Base-by-base conservation (phyloP, 1,139 yeast species). In the Taphrina flavorubra region DNA sequence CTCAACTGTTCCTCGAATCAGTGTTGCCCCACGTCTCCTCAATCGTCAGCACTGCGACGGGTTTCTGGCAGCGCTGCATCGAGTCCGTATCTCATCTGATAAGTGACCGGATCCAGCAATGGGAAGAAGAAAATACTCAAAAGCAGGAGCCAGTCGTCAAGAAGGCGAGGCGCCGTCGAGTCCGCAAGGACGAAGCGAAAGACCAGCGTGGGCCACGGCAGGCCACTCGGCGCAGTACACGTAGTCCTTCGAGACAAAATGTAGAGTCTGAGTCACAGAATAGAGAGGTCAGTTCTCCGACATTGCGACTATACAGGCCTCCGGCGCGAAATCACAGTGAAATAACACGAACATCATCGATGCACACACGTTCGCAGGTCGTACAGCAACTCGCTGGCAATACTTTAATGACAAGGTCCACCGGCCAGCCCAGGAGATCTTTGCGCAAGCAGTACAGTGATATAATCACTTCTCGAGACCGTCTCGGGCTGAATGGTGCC, bases 361-460 rank as follows among this genome's bases (percentile, higher is more conserved):
- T 16, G 34, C 47, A 18, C 2, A 39, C 47, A 5, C 47, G 36
- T 20, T 34, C 36, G 20, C 40, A 16, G 42, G 14, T 40, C 6
- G 13, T 14, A n/a, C 39, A 37, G 11, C 60, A 8, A 40, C n/a
- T 16, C n/a, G 49, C 13, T 13, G 57, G 25, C 16, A n/a, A 16
- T 11, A 3, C 6, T 16, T 13, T 34, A 1, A 10, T 16, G 20
- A 14, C 36, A 16, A 11, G 18, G 39, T 13, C 57, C 6, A 11
- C 11, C 14, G 8, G 6, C 2, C 49, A 18, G 36, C 60, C 60
- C 18, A 14, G 49, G 18, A 34, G 34, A 16, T 53, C 65, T 31
- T 40, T 53, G 42, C 58, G 40, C 16, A 44, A 53, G n/a, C 66
- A 62, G 31, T 62, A 39, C 25, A 36, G 36, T 39, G 58, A 55